A percentile compares a stretch with the other conserved stretches of the same genome.
Evolutionary conservation across 106 monocot genomes (phyloP).

Genomic region (Dactylorhiza incarnata): DNA sequence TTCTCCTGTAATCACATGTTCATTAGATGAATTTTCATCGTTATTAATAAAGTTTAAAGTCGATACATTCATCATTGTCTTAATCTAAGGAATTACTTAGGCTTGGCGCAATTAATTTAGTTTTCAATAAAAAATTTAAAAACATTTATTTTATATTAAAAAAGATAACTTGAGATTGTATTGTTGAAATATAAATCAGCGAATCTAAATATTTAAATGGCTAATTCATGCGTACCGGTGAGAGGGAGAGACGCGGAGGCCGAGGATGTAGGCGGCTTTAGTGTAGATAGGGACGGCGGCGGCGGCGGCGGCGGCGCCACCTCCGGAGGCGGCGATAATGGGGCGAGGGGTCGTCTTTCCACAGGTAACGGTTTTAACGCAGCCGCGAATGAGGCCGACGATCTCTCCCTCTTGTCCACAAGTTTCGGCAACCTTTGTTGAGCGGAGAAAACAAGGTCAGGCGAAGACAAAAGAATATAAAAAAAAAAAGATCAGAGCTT

Average conservation of each 20-base stretch:
- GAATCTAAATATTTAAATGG: neutral
- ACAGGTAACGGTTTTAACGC: slow-evolving; percentile 24
- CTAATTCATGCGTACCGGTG: slow-evolving; percentile 12
- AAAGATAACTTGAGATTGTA: too few relatives aligned
- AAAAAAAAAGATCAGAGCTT: neutral
- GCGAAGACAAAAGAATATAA: neutral
- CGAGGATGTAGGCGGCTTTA: slow-evolving; percentile 26
- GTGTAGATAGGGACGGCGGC: slow-evolving; percentile 9
- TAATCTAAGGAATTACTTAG: too few relatives aligned
- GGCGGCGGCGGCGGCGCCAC: neutral
- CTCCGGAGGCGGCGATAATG: neutral
- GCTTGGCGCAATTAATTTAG: neutral
- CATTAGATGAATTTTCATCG: too few relatives aligned
- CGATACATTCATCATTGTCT: too few relatives aligned
- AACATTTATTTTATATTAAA: neutral
- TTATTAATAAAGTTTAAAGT: neutral
- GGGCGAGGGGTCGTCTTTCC: slow-evolving; percentile 4
- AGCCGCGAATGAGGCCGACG: slow-evolving; percentile 23
- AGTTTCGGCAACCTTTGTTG: slow-evolving; percentile 13
- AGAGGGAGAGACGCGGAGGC: slow-evolving; percentile 25
- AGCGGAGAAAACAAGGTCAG: neutral
- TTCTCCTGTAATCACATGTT: slow-evolving; percentile 3
- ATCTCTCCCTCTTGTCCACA: slow-evolving; percentile 7
- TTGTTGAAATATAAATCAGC: neutral
- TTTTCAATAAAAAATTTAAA: neutral